Evolutionary conservation across 768 basidiomycete genomes (phyloP), one percentile per base, ranked within the genome.

Genomic region (Suillus spraguei): DNA sequence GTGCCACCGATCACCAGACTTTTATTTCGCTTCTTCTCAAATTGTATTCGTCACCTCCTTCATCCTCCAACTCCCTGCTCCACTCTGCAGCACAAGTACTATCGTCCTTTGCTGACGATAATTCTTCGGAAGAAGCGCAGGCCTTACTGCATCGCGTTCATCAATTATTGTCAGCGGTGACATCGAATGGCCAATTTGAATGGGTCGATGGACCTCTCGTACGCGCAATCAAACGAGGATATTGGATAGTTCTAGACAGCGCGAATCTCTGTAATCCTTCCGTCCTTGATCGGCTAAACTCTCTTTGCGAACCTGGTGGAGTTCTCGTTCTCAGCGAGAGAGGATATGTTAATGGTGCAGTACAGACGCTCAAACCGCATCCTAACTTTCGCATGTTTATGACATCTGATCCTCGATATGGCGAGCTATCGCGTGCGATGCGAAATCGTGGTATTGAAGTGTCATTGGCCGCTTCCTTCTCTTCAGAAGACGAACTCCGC

Each of bases 401-500:
- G 95, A 86, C 89, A 2, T 87, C 96, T 59, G 94, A 99, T 71
- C 92, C 94, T 35, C 88, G 89, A 65, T 84, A 90, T 65, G 97
- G 97, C 52, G 97, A 99, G 76, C 80, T 99, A 13, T 99, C 97
- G 2, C 84, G 97, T 42, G 97, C 97, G 2, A 99, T 99, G 97
- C 90, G 97, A 32, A 99, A 99, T 77, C 87, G 97, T 62, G 97
- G 97, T 20, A 80, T 97, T 41, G 97, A 99, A 75, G 83, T 98
- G 54, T 82, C 84, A 35, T 69, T 95, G 60, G 60, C 81, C 11
- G 59, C 71, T 6, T 60, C 63, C 22, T 73, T 76, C 55, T 69
- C 72, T 16, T 67, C 77, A 13, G 84, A 87, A 63, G 89, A 90
- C 66, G n/a, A 38, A 10, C 61, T 60, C 36, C 79, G 83, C 32